Conservation (phyloP, 352 stramenopile species). For the Phytopythium montanum region DNA sequence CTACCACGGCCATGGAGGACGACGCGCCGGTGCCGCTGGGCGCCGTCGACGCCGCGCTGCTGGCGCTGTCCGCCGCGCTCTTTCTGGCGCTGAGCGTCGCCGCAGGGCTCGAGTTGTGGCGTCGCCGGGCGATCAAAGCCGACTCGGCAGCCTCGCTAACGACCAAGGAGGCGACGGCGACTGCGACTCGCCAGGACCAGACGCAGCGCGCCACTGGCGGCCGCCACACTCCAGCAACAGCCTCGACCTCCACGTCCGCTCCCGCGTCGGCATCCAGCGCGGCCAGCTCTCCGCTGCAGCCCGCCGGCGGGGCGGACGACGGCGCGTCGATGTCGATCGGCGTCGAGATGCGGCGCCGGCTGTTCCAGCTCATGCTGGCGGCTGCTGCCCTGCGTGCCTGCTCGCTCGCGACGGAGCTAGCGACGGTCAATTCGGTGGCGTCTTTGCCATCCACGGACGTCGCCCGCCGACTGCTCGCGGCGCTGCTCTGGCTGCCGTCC, state of each 20-base stretch:
- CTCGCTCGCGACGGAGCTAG: slow-evolving; percentile 37
- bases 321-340: slow-evolving; percentile 37
- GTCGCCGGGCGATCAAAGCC: slow-evolving; percentile 13
- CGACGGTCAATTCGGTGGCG: slow-evolving; percentile 22
- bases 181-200: background rate
- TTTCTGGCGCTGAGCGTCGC: slow-evolving; percentile 35
- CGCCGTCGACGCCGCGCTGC: slow-evolving; percentile 24
- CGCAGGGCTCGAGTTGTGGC: slow-evolving; percentile 29
- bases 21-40: slow-evolving; percentile 22
- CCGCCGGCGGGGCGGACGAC: slow-evolving; percentile 24
- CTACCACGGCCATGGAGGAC: too few species aligned
- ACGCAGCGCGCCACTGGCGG: slow-evolving; percentile 1
- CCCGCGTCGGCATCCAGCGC: background rate
- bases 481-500: slow-evolving; percentile 48
- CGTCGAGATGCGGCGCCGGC: slow-evolving; percentile 47
- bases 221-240: background rate
- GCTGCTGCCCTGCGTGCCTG: slow-evolving; percentile 36
- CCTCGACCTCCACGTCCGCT: background rate
- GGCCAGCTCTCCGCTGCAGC: slow-evolving; percentile 3
- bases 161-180: background rate
- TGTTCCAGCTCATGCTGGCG: slow-evolving; percentile 51
- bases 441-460: slow-evolving; percentile 19
- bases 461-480: slow-evolving; percentile 21
- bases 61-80: slow-evolving; percentile 31
- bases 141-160: background rate